Percentiles rank a stretch among this genome's conserved stretches.
Conservation (phyloP, 225 moss, liverwort and hornwort species). For the Bryoerythrophyllum caledonicum region DNA sequence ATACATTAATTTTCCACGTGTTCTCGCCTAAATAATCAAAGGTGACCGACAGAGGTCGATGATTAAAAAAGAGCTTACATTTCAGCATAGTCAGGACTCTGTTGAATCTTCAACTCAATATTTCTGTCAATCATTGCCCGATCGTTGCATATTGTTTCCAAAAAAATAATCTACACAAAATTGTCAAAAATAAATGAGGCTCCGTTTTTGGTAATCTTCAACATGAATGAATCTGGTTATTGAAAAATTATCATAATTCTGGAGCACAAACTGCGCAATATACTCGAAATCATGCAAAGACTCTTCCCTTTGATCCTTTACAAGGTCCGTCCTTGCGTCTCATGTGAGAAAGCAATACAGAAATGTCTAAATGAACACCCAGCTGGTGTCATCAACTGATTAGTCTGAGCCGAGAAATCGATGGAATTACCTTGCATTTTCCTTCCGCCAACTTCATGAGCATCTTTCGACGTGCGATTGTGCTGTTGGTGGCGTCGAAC, state of each 20-base stretch:
- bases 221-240: background rate
- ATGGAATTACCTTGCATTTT: conserved; percentile 85
- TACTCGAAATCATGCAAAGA: conserved; percentile 8
- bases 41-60: background rate
- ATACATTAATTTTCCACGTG: background rate
- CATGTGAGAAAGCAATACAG: conserved; percentile 16
- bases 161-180: conserved; percentile 78
- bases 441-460: conserved; percentile 93
- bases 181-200: conserved; percentile 12
- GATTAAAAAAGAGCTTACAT: conserved; percentile 50
- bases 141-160: conserved; percentile 98
- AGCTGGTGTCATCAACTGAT: background rate
- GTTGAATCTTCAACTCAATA: conserved; percentile 89
- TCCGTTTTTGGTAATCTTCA: conserved; percentile 9
- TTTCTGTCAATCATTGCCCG: conserved; percentile 85
- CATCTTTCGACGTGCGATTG: conserved; percentile 77
- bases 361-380: conserved; percentile 1
- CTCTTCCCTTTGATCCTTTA: conserved; percentile 5
- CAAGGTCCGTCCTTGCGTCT: conserved; percentile 1
- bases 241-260: background rate
- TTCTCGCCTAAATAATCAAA: conserved; percentile 12
- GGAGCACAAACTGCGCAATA: background rate
- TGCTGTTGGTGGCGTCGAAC: conserved; percentile 99
- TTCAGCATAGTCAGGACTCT: conserved; percentile 94
- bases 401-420: conserved; percentile 11